Conservation (phyloP, 1,139 yeast species). For the Arxiozyma slooffiae region DNA sequence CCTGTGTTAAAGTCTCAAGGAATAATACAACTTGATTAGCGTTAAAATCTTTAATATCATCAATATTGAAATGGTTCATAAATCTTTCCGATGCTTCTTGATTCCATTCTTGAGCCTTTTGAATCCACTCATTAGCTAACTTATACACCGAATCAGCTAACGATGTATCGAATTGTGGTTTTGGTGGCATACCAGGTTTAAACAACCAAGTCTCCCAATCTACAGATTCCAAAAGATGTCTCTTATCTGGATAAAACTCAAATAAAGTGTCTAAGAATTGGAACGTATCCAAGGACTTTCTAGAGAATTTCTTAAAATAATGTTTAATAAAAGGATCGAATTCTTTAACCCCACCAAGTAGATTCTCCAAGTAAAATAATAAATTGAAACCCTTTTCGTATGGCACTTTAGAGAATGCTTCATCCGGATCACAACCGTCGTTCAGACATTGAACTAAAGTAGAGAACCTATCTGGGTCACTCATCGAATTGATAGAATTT, state of each 20-base stretch:
- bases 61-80: constrained; percentile 14
- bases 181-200: constrained; percentile 79
- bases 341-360: constrained; percentile 47
- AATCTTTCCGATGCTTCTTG: constrained; percentile 23
- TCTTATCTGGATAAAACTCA: constrained; percentile 37
- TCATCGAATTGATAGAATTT: constrained; percentile 55
- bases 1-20: constrained; percentile 52
- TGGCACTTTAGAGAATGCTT: constrained; percentile 78
- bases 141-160: constrained; percentile 63
- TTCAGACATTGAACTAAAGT: constrained; percentile 60
- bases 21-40: constrained; percentile 75
- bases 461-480: constrained; percentile 44
- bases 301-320: constrained; percentile 62
- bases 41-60: constrained; percentile 48
- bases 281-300: constrained; percentile 66
- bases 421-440: constrained; percentile 71
- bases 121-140: constrained; percentile 57
- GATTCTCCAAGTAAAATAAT: constrained; percentile 59
- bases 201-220: constrained; percentile 85
- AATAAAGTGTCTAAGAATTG: constrained; percentile 70
- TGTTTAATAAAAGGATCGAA: constrained; percentile 74
- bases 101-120: constrained; percentile 25
- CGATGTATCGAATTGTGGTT: constrained; percentile 68
- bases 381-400: constrained; percentile 85
- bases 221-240: constrained; percentile 44